Conservation (phyloP, 805 yeast species). For the Ogataea siamensis region DNA sequence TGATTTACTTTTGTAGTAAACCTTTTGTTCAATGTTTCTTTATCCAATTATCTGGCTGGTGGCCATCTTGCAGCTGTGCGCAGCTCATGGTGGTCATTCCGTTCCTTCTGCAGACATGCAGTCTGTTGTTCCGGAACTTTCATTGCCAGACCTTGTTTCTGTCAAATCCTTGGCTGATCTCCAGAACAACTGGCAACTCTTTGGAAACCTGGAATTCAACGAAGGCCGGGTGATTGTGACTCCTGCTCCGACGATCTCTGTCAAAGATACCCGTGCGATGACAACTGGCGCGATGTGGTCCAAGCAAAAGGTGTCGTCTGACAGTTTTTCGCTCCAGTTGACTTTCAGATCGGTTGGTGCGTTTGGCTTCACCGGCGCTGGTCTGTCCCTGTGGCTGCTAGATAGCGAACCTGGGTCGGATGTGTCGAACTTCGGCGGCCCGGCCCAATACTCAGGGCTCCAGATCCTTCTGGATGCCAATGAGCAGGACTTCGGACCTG, state of each 20-base stretch:
- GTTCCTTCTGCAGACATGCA: constrained; percentile 1
- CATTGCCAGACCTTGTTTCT: constrained; percentile 28
- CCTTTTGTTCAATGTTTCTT: constrained; percentile 6
- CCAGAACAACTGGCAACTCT: constrained; percentile 47
- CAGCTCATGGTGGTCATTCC: constrained; percentile 8
- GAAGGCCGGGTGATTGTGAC: constrained; percentile 57
- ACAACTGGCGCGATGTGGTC: constrained; percentile 49
- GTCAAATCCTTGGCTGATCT: constrained; percentile 24
- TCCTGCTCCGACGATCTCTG: constrained; percentile 35
- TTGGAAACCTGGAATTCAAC: constrained; percentile 40
- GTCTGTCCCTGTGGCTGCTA: constrained; percentile 58
- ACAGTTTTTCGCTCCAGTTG: constrained; percentile 49
- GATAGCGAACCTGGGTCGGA: constrained; percentile 31
- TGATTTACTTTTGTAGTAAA: constrained; percentile 1
- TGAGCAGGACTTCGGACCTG: constrained; percentile 42
- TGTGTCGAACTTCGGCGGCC: constrained; percentile 51
- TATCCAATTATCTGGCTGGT: constrained; percentile 3
- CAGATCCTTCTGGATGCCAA: constrained; percentile 57
- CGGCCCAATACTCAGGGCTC: constrained; percentile 58
- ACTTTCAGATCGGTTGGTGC: constrained; percentile 62
- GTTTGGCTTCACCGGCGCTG: constrained; percentile 49
- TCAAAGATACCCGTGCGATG: constrained; percentile 24
- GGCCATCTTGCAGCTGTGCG: constrained; percentile 1
- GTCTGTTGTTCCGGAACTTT: constrained; percentile 11
- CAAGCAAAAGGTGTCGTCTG: constrained; percentile 28